Percentiles rank a stretch among this genome's conserved stretches.
Evolutionary conservation across 805 yeast species (phyloP).

Genomic region (Metschnikowia shivogae): DNA sequence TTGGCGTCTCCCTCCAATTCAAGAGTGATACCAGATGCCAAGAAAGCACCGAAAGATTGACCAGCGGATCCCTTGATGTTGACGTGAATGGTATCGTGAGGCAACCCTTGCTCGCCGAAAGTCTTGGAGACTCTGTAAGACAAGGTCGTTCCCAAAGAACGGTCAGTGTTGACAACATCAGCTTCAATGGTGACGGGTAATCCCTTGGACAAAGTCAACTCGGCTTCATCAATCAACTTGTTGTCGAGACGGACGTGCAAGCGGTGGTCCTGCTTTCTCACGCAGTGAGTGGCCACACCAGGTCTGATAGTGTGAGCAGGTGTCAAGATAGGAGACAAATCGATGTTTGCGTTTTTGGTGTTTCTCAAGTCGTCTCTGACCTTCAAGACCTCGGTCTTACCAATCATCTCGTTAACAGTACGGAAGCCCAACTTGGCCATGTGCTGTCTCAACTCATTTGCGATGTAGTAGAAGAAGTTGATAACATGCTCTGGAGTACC

Average conservation of each 20-base stretch:
- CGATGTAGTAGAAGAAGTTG: slow-evolving; percentile 92
- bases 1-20: slow-evolving; percentile 97
- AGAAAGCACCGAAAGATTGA: slow-evolving; percentile 96
- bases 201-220: slow-evolving; percentile 92
- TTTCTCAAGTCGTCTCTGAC: slow-evolving; percentile 83
- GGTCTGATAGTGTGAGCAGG: slow-evolving; percentile 97
- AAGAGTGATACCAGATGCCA: slow-evolving; percentile 93
- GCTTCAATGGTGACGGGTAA: slow-evolving; percentile 92
- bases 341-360: slow-evolving; percentile 87
- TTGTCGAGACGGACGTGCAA: slow-evolving; percentile 91
- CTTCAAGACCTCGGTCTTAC: slow-evolving; percentile 85
- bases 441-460: slow-evolving; percentile 84
- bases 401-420: slow-evolving; percentile 96
- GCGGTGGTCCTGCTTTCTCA: slow-evolving; percentile 90
- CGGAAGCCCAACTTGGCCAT: slow-evolving; percentile 97
- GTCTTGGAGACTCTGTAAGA: slow-evolving; percentile 90
- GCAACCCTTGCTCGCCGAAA: slow-evolving; percentile 90
- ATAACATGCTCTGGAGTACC: slow-evolving; percentile 99
- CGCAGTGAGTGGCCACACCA: slow-evolving; percentile 91
- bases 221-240: slow-evolving; percentile 94
- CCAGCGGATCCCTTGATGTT: slow-evolving; percentile 93
- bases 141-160: slow-evolving; percentile 92
- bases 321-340: slow-evolving; percentile 87
- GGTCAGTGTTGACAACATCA: slow-evolving; percentile 90
- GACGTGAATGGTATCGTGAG: slow-evolving; percentile 94